Evolutionary conservation across 345 rosid species (phyloP), one percentile per base, ranked within the genome.

Genomic region (Euphorbia pulcherrima): DNA sequence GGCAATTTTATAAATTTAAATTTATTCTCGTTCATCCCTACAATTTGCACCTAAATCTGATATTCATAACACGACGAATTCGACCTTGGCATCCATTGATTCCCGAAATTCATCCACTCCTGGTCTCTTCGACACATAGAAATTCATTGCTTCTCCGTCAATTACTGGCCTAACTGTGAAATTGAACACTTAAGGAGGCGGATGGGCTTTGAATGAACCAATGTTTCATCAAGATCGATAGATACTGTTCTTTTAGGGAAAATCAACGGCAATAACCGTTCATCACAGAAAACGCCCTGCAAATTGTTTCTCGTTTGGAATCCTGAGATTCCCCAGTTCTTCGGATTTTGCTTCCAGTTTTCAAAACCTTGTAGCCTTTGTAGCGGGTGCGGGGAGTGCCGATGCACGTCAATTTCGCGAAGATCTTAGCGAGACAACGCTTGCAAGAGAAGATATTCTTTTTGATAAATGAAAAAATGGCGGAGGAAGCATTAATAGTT

Each of bases 201-300:
- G 96, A 76, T 85, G 6, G 90, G 64, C 23, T 82, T 78, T n/a
- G 98, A 90, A 67, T 93, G 98, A 24, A 90, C 78, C 8, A 90
- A 77, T 0, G 97, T 93, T 75, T 93, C 97, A 58, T 93, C 98
- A 2, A 93, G 94, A 72, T 93, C 98, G 13, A 93, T 85, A 72
- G 90, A 85, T n/a, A 89, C 79, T 3, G 97, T 90, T 75, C 67
- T 88, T 66, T 83, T 83, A 0, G 73, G 40, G 0, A 81, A 79
- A 23, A 54, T 68, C 74, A 76, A 18, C 0, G 84, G 87, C 0
- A 87, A 88, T 23, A 86, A 82, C 48, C 24, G 29, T 51, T 54
- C 58, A 4, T 79, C 64, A 16, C 73, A 73, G 54, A 75, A 66
- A n/a, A 84, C 6, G 69, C 75, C 35, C 35, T 79, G 60, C 66